Conservation (phyloP, 495 filamentous ascomycete genomes). For the Bacidia rubella region DNA sequence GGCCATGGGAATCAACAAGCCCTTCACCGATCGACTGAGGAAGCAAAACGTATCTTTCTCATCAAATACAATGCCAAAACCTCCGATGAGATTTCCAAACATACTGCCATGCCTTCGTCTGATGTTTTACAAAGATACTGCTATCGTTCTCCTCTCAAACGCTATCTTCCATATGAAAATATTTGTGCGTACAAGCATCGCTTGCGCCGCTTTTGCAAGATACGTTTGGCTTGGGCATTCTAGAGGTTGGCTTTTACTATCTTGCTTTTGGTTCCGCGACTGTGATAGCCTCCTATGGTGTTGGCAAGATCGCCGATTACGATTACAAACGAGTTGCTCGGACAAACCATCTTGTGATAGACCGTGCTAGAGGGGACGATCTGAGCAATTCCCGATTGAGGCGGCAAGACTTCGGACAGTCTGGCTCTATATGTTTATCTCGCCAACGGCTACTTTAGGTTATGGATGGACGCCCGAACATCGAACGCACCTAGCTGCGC, state of each 20-base stretch:
- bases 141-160: too few species aligned
- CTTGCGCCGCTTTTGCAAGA: neutral
- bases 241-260: neutral
- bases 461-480: neutral
- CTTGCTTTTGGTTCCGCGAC: neutral
- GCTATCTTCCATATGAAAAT: too few species aligned
- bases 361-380: neutral
- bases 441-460: neutral
- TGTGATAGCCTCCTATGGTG: neutral
- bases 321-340: neutral
- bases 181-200: too few species aligned
- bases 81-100: too few species aligned
- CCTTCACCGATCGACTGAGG: too few species aligned
- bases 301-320: neutral
- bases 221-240: neutral
- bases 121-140: too few species aligned
- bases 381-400: neutral
- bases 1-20: too few species aligned
- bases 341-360: neutral
- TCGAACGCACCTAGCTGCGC: neutral
- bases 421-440: neutral
- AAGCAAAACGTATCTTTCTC: too few species aligned
- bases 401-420: neutral
- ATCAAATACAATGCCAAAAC: too few species aligned
- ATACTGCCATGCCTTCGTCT: too few species aligned